Evolutionary conservation across 148 eudicot genomes (phyloP).

Genomic region (Oxyria digyna): DNA sequence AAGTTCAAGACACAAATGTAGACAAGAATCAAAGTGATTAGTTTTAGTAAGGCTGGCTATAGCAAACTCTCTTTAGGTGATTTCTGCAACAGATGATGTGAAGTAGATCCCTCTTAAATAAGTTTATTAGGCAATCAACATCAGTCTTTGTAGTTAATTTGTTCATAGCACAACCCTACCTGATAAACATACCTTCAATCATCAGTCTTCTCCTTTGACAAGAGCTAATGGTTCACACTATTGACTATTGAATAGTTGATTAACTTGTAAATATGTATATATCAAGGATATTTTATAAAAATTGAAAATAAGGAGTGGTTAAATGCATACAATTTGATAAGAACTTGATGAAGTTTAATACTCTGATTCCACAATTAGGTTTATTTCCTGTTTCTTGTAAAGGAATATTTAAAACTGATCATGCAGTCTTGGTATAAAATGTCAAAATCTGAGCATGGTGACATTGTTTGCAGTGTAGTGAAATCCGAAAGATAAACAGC

Average conservation of each 20-base stretch:
- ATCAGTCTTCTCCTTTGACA: too few relatives aligned
- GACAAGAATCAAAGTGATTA: background rate
- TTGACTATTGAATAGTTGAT: background rate
- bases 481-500: conserved; percentile 68
- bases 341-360: background rate
- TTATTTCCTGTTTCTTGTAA: background rate
- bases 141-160: too few relatives aligned
- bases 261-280: too few relatives aligned
- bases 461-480: conserved; percentile 43
- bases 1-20: background rate
- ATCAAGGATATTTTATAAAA: too few relatives aligned
- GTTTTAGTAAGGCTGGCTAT: background rate
- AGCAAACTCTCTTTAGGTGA: background rate
- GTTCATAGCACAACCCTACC: too few relatives aligned
- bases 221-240: too few relatives aligned
- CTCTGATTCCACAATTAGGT: background rate
- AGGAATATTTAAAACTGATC: background rate
- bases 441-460: background rate
- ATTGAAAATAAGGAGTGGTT: too few relatives aligned
- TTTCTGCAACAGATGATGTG: too few relatives aligned
- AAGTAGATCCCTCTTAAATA: too few relatives aligned
- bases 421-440: background rate
- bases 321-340: too few relatives aligned
- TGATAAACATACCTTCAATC: too few relatives aligned
- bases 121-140: background rate